Evolutionary conservation across 805 yeast genomes (phyloP).

Genomic region (Babjeviella inositovora): DNA sequence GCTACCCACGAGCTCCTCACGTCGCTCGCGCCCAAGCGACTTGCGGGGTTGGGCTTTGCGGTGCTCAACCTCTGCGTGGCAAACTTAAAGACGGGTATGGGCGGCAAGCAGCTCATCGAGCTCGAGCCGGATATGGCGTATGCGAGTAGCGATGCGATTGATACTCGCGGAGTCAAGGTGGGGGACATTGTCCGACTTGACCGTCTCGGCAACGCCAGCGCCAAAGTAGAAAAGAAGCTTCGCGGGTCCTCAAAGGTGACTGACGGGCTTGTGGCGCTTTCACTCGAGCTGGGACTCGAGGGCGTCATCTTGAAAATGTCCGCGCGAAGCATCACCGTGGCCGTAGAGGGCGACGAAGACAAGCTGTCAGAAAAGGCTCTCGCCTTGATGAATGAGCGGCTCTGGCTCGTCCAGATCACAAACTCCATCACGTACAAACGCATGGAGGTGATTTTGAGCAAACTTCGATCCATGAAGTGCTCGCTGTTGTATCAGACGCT

Average conservation of each 20-base stretch:
- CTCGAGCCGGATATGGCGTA: constrained; percentile 40
- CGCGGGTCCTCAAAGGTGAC: constrained; percentile 12
- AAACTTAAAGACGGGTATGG: constrained; percentile 62
- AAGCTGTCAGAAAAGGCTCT: constrained; percentile 25
- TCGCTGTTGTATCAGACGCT: constrained; percentile 21
- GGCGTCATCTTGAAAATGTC: constrained; percentile 54
- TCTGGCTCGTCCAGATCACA: constrained; percentile 55
- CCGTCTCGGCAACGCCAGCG: constrained; percentile 10
- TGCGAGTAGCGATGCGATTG: constrained; percentile 16
- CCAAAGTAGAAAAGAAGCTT: constrained; percentile 6
- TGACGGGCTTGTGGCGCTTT: too few species aligned
- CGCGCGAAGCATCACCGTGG: constrained; percentile 29
- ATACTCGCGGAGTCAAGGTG: constrained; percentile 36
- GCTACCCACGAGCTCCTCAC: constrained; percentile 24
- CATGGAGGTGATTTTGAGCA: constrained; percentile 66
- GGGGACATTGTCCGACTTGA: constrained; percentile 70
- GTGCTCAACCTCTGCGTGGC: constrained; percentile 43
- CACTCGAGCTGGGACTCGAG: constrained; percentile 17
- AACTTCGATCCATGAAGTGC: constrained; percentile 22
- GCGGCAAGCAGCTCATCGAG: constrained; percentile 60
- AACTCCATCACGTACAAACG: constrained; percentile 62
- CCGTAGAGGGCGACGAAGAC: constrained; percentile 47
- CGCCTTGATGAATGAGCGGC: constrained; percentile 23
- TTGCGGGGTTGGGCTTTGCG: constrained; percentile 67
- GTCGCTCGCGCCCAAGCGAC: constrained; percentile 38